These are phyloP conservation scores for Mycena venus DNA, from an alignment of 768 basidiomycete genomes.

Conservation along the genomic window DNA sequence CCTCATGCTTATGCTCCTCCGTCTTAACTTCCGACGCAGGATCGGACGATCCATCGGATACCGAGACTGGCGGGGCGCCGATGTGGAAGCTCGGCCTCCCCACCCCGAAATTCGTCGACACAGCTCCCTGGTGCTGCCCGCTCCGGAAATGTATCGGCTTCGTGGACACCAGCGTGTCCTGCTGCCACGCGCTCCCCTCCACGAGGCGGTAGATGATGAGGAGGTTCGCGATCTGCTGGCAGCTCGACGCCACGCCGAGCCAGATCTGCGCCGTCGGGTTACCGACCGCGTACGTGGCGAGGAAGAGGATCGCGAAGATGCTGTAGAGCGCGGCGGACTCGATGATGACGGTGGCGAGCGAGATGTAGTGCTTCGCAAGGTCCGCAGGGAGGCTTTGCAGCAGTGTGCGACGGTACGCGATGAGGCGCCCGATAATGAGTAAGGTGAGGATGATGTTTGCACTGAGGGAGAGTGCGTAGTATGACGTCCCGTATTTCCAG, in stretches of 20 bases:
- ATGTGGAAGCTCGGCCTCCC: conserved; percentile 30
- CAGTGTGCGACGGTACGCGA: conserved; percentile 47
- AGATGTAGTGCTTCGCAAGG: conserved; percentile 52
- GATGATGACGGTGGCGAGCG: conserved; percentile 52
- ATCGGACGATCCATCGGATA: neutral
- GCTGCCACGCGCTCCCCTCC: conserved; percentile 55
- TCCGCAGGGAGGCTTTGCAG: conserved; percentile 46
- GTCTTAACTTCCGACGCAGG: neutral
- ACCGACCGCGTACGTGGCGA: conserved; percentile 55
- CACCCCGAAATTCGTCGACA: conserved; percentile 12
- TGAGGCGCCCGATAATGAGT: conserved; percentile 51
- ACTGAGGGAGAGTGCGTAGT: conserved; percentile 54
- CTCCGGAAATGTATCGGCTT: conserved; percentile 24
- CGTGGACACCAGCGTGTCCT: conserved; percentile 40
- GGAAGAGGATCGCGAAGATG: conserved; percentile 53
- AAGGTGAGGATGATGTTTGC: conserved; percentile 57
- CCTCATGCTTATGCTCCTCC: neutral
- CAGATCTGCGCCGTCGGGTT: conserved; percentile 58
- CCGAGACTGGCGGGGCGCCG: conserved; percentile 10
- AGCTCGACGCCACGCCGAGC: conserved; percentile 48
- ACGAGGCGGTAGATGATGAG: conserved; percentile 58
- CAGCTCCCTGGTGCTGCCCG: neutral
- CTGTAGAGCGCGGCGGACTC: conserved; percentile 62
- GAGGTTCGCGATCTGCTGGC: conserved; percentile 53
- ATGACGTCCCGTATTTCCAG: conserved; percentile 52